phyloP scores from a whole-genome alignment of 805 yeast species.

The Suhomyces prunicola region DNA sequence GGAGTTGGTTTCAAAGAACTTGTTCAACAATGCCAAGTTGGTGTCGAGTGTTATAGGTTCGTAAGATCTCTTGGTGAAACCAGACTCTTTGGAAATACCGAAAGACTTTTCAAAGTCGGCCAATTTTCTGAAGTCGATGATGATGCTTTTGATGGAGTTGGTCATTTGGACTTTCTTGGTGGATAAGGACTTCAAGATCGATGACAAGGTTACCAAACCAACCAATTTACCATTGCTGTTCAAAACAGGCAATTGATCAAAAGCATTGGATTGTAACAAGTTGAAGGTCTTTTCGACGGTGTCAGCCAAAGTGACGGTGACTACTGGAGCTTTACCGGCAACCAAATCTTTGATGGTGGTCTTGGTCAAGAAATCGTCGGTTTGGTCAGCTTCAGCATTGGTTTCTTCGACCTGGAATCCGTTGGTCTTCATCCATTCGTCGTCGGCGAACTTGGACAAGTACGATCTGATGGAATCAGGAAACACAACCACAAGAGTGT shows the following conservation, averaged over 20 bases:
- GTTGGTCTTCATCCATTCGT: slow-evolving; percentile 83
- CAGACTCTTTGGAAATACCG: slow-evolving; percentile 53
- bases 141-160: slow-evolving; percentile 54
- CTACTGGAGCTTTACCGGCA: slow-evolving; percentile 68
- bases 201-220: slow-evolving; percentile 76
- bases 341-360: slow-evolving; percentile 64
- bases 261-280: slow-evolving; percentile 69
- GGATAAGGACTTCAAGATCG: slow-evolving; percentile 64
- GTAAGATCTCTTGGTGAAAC: slow-evolving; percentile 62
- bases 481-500: slow-evolving; percentile 73
- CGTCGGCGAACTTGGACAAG: slow-evolving; percentile 83
- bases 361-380: slow-evolving; percentile 37
- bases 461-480: slow-evolving; percentile 88
- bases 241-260: slow-evolving; percentile 83
- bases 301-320: slow-evolving; percentile 61
- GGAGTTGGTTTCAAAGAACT: slow-evolving; percentile 80
- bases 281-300: slow-evolving; percentile 63
- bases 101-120: slow-evolving; percentile 64
- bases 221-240: slow-evolving; percentile 56
- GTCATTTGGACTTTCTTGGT: slow-evolving; percentile 55
- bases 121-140: slow-evolving; percentile 72
- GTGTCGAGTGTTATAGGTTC: slow-evolving; percentile 64
- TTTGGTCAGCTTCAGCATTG: slow-evolving; percentile 36
- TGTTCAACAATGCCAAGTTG: slow-evolving; percentile 63
- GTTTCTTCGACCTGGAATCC: slow-evolving; percentile 55